Conservation (phyloP, 2,329 filamentous ascomycete species). For the Botryotinia globosa region DNA sequence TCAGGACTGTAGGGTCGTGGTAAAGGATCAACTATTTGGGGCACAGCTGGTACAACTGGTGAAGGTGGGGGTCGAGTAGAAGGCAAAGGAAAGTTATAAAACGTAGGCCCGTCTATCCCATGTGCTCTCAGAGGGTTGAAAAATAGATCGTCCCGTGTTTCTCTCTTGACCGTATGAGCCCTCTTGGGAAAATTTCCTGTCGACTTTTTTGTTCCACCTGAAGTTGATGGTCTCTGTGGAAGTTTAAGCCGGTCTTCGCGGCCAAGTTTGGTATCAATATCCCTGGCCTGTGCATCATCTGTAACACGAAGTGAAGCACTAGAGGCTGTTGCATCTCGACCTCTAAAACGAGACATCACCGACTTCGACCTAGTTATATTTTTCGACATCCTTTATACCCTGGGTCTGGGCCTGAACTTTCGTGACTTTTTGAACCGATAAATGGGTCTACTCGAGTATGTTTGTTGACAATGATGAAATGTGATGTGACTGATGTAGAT, state of each 20-base stretch:
- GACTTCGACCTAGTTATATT: constrained; percentile 26
- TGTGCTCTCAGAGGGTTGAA: constrained; percentile 34
- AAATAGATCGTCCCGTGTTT: constrained; percentile 37
- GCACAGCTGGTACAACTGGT: constrained; percentile 7
- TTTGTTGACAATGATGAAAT: constrained; percentile 25
- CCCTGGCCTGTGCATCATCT: constrained; percentile 35
- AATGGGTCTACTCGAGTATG: background rate
- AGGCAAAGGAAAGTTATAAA: constrained; percentile 35
- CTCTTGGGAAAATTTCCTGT: constrained; percentile 25
- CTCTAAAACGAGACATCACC: constrained; percentile 27
- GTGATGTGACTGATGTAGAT: constrained; percentile 6
- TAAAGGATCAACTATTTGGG: background rate
- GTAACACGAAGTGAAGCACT: constrained; percentile 34
- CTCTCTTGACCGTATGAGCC: constrained; percentile 29
- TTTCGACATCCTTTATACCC: constrained; percentile 28
- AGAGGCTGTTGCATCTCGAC: constrained; percentile 34
- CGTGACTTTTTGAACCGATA: background rate
- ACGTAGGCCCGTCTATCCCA: constrained; percentile 31
- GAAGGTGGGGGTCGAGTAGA: constrained; percentile 31
- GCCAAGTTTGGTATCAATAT: constrained; percentile 25
- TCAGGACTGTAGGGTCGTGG: constrained; percentile 8
- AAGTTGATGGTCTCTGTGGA: constrained; percentile 36
- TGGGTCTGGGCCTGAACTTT: constrained; percentile 6
- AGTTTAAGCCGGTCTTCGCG: constrained; percentile 26
- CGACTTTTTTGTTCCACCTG: constrained; percentile 31